Conservation (phyloP, 1,284 basidiomycete species). For the Heterobasidion annosum region DNA sequence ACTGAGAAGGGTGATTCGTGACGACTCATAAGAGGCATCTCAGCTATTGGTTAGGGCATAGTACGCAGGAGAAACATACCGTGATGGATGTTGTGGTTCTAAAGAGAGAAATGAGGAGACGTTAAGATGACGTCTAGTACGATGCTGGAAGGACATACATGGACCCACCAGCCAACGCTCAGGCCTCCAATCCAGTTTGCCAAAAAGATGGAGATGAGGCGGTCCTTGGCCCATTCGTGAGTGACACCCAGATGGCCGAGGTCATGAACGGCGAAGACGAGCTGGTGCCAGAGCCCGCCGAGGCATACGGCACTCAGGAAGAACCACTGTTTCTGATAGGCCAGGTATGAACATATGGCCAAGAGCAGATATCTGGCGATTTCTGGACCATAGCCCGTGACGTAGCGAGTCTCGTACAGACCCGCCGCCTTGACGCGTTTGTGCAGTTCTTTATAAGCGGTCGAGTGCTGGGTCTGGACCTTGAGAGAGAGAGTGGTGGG, state of each 20-base stretch:
- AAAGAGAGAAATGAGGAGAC: slow-evolving; percentile 4
- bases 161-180: slow-evolving; percentile 96
- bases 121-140: background rate
- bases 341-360: slow-evolving; percentile 45
- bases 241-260: slow-evolving; percentile 93
- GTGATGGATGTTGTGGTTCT: slow-evolving; percentile 99
- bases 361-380: slow-evolving; percentile 70
- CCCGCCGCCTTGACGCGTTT: slow-evolving; percentile 70
- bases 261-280: slow-evolving; percentile 91
- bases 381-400: slow-evolving; percentile 89
- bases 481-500: slow-evolving; percentile 47
- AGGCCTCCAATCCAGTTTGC: slow-evolving; percentile 88
- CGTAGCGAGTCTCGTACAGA: slow-evolving; percentile 77
- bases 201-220: slow-evolving; percentile 74
- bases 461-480: slow-evolving; percentile 64
- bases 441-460: slow-evolving; percentile 79
- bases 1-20: slow-evolving; percentile 96
- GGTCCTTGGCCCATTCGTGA: slow-evolving; percentile 78
- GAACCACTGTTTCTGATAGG: slow-evolving; percentile 61
- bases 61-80: slow-evolving; percentile 34
- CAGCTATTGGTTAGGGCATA: slow-evolving; percentile 10
- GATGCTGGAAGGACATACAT: slow-evolving; percentile 46
- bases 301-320: slow-evolving; percentile 71
- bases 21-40: slow-evolving; percentile 51
- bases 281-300: slow-evolving; percentile 91